Evolutionary conservation across 1,139 yeast species (phyloP).

Genomic region (Lodderomyces theae): DNA sequence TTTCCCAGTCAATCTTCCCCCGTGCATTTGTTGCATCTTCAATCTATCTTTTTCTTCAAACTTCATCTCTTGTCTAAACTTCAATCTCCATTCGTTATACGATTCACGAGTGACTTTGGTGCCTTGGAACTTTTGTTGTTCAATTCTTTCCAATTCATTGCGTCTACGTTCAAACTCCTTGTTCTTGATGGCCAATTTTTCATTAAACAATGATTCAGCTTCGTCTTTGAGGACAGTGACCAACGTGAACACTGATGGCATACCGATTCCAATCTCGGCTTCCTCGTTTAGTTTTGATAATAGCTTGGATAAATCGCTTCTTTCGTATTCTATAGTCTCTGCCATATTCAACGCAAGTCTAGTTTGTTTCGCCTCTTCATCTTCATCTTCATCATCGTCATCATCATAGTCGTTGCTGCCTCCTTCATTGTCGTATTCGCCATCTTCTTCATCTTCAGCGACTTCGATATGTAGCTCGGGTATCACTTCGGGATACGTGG

Average conservation of each 20-base stretch:
- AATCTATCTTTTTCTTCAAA: constrained; percentile 48
- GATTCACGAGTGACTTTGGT: constrained; percentile 76
- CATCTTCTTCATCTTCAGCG: constrained; percentile 35
- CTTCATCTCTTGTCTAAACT: constrained; percentile 60
- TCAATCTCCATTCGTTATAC: constrained; percentile 65
- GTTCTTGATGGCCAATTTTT: constrained; percentile 56
- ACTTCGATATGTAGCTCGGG: constrained; percentile 52
- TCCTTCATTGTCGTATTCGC: constrained; percentile 28
- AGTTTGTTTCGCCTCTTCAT: constrained; percentile 14
- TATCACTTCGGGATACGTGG: constrained; percentile 65
- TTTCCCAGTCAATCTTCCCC: constrained; percentile 78
- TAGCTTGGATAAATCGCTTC: constrained; percentile 43
- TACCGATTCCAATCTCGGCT: constrained; percentile 77
- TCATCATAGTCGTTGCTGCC: constrained; percentile 26
- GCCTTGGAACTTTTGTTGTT: constrained; percentile 76
- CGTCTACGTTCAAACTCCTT: constrained; percentile 56
- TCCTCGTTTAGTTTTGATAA: constrained; percentile 47
- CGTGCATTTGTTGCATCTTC: constrained; percentile 58
- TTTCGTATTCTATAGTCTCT: constrained; percentile 53
- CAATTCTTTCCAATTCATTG: constrained; percentile 58
- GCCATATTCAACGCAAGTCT: constrained; percentile 35
- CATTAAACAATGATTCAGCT: constrained; percentile 64
- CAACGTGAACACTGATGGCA: constrained; percentile 82
- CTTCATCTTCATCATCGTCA: constrained; percentile 40
- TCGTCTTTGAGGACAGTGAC: constrained; percentile 75